A percentile compares a stretch with the other conserved stretches of the same genome.
phyloP scores from a whole-genome alignment of 805 yeast species.

The Dipodascopsis uninucleata region DNA sequence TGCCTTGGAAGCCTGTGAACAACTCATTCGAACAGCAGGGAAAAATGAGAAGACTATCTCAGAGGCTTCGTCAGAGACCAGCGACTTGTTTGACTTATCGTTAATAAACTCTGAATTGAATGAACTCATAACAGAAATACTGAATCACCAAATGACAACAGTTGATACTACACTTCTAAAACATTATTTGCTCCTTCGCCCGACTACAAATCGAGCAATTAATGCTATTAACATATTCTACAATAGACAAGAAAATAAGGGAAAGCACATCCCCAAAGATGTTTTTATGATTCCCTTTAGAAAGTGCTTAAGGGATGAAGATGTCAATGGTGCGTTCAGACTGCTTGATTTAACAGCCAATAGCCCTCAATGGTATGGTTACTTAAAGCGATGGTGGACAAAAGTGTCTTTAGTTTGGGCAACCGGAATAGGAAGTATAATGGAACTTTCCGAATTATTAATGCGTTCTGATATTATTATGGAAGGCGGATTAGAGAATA shows the following conservation, averaged over 20 bases:
- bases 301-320: slow-evolving; percentile 53
- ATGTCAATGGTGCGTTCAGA: slow-evolving; percentile 53
- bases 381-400: slow-evolving; percentile 38
- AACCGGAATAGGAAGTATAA: slow-evolving; percentile 37
- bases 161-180: slow-evolving; percentile 17
- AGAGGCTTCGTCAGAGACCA: too few relatives aligned
- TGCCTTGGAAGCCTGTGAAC: too few relatives aligned
- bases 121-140: slow-evolving; percentile 19
- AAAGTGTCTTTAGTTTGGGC: slow-evolving; percentile 38
- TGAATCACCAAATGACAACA: slow-evolving; percentile 18
- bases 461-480: slow-evolving; percentile 40
- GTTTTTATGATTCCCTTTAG: slow-evolving; percentile 62
- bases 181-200: slow-evolving; percentile 25
- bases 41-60: too few relatives aligned
- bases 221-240: slow-evolving; percentile 24
- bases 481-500: slow-evolving; percentile 37
- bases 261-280: slow-evolving; percentile 9
- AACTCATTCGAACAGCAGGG: too few relatives aligned
- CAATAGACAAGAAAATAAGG: slow-evolving; percentile 6
- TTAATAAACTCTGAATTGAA: too few relatives aligned
- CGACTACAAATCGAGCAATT: slow-evolving; percentile 20
- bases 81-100: too few relatives aligned
- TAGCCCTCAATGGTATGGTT: slow-evolving; percentile 46
- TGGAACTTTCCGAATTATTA: slow-evolving; percentile 48
- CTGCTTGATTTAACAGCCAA: slow-evolving; percentile 62